Evolutionary conservation across 257 asterid genomes (phyloP).

Genomic region (Lycium ferocissimum): DNA sequence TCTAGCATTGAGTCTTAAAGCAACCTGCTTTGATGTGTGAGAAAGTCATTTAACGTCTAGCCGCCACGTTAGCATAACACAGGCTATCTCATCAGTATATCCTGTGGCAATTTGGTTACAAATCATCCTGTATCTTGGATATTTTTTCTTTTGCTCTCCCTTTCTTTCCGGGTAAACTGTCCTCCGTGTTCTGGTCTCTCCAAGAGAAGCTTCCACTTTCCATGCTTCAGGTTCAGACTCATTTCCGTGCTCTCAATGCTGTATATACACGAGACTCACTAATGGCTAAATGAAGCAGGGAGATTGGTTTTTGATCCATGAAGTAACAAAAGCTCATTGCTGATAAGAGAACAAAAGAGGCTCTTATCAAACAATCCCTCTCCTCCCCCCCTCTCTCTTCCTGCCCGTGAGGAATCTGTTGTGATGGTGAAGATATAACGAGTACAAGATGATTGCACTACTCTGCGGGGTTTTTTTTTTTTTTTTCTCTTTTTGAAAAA

Average conservation of each 20-base stretch:
- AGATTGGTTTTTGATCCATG: neutral
- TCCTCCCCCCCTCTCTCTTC: neutral
- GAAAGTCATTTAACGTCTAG: neutral
- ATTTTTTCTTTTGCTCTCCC: neutral
- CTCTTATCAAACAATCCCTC: too few relatives aligned
- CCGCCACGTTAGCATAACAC: neutral
- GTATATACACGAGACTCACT: neutral
- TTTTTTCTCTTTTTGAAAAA: neutral
- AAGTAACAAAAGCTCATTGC: too few relatives aligned
- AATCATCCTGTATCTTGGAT: neutral
- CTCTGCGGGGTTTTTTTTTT: neutral
- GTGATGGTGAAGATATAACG: neutral
- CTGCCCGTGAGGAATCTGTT: neutral
- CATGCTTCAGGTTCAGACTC: neutral
- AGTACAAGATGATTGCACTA: neutral
- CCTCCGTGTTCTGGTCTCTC: neutral
- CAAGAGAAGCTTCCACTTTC: neutral
- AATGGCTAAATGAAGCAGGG: neutral
- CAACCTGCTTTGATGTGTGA: neutral
- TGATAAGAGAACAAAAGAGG: too few relatives aligned
- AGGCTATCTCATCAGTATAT: constrained; percentile 22
- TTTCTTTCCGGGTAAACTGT: neutral
- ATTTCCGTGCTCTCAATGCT: neutral
- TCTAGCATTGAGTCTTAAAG: neutral
- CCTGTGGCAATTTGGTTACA: neutral